Evolutionary conservation across 495 filamentous ascomycete species (phyloP).

Genomic region (Aspergillus carlsbadensis): DNA sequence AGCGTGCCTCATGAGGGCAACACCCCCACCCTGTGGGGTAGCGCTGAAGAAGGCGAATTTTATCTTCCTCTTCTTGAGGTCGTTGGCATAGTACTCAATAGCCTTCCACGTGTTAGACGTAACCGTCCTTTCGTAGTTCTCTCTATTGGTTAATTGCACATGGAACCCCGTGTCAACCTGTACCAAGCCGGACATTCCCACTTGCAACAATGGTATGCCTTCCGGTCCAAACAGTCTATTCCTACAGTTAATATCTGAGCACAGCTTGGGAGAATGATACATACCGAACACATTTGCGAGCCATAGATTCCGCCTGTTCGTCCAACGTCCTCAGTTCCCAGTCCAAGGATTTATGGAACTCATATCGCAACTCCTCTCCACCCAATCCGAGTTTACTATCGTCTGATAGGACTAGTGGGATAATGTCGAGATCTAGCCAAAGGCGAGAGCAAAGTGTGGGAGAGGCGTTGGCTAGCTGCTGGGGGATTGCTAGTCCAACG

Average conservation of each 20-base stretch:
- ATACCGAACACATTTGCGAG: slow-evolving; percentile 74
- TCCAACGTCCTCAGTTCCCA: slow-evolving; percentile 63
- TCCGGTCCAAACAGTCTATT: slow-evolving; percentile 74
- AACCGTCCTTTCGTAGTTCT: slow-evolving; percentile 66
- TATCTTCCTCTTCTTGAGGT: slow-evolving; percentile 63
- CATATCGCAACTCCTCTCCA: slow-evolving; percentile 12
- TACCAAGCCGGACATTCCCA: slow-evolving; percentile 72
- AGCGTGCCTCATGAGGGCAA: slow-evolving; percentile 86
- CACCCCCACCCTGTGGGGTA: slow-evolving; percentile 85
- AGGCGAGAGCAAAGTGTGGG: slow-evolving; percentile 66
- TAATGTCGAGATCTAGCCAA: slow-evolving; percentile 77
- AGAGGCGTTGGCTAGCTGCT: slow-evolving; percentile 48
- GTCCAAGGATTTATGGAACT: slow-evolving; percentile 4
- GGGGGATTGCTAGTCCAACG: slow-evolving; percentile 51
- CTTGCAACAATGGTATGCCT: slow-evolving; percentile 68
- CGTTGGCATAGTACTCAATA: slow-evolving; percentile 63
- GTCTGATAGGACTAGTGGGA: slow-evolving; percentile 59
- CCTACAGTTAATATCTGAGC: slow-evolving; percentile 13
- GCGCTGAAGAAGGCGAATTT: slow-evolving; percentile 84
- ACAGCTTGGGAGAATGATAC: slow-evolving; percentile 17
- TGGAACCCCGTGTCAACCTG: slow-evolving; percentile 69
- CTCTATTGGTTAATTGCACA: slow-evolving; percentile 57
- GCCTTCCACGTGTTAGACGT: slow-evolving; percentile 63
- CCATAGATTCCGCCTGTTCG: slow-evolving; percentile 85
- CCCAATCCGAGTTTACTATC: slow-evolving; percentile 22